Evolutionary conservation across 441 rosid genomes (phyloP), one percentile per base, ranked within the genome.

Genomic region (Populus hybrid): DNA sequence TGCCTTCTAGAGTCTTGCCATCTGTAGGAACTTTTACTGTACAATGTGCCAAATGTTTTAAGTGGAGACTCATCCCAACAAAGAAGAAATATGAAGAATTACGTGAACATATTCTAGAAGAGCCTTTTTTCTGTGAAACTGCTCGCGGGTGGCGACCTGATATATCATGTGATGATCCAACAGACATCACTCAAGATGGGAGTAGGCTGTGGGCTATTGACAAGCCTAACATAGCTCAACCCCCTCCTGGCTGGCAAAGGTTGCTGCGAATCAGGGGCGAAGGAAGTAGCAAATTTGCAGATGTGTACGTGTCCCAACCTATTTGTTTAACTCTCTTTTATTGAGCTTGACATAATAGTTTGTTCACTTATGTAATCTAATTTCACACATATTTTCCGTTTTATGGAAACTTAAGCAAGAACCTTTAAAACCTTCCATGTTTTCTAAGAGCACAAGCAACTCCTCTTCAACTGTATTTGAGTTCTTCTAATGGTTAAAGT

Each of bases 151-250:
- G 99, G 98, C 88, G 93, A n/a, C 94, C 97, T 33, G 84, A 87
- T 71, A 79, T 92, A 59, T 88, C 94, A 56, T 95, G 99, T 81
- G 88, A 89, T 79, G 91, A 86, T 78, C 94, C 96, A 64, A 83
- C 89, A 0, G 99, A 95, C 86, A 91, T 95, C 74, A 84, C 90
- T 82, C 99, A 93, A 85, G 98, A 95, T 80, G 97, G 94, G 53
- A 89, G 94, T 59, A 87, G 94, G 82, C 86, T 95, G 26, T 95
- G 98, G 99, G 99, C 99, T 50, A 92, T 95, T 77, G 99, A 93
- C 82, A 93, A 90, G 66, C 99, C 98, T 20, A 92, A 88, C 67
- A 95, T 95, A 45, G 93, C 97, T 71, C 97, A 87, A 77, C 96
- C 99, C 9, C 99, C 99, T 67, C 82, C 81, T 66, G 97, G 99